phyloP scores from a whole-genome alignment of 345 rosid genomes.

The Noccaea bulbosa region DNA sequence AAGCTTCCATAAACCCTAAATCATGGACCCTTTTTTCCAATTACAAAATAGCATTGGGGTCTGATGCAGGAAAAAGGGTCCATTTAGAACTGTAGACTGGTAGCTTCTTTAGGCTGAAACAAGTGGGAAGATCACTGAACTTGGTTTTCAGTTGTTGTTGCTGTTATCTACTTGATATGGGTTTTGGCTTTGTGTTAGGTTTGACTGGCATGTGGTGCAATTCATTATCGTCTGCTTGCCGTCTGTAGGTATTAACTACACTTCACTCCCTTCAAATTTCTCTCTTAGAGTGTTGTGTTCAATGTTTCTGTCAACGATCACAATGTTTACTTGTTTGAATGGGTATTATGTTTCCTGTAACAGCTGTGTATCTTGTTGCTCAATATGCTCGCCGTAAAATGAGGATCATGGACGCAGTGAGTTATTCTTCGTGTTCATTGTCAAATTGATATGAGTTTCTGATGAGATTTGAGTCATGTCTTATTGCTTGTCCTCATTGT shows the following conservation, averaged over 20 bases:
- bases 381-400: constrained; percentile 82
- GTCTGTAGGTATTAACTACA: constrained; percentile 63
- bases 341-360: constrained; percentile 34
- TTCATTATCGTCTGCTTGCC: constrained; percentile 94
- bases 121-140: not conserved
- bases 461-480: not conserved
- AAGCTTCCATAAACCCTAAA: constrained; percentile 6
- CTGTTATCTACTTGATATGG: constrained; percentile 6
- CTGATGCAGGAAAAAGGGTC: not conserved
- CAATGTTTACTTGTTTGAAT: constrained; percentile 23
- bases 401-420: constrained; percentile 87
- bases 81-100: not conserved
- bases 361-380: constrained; percentile 91
- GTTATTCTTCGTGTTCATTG: not conserved
- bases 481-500: not conserved
- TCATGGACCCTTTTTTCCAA: not conserved
- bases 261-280: not conserved
- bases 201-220: constrained; percentile 94
- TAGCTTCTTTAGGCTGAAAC: constrained; percentile 20
- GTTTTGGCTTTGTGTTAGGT: constrained; percentile 54
- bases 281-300: constrained; percentile 29
- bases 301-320: not conserved
- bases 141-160: constrained; percentile 4
- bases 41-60: not conserved
- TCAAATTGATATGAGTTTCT: not conserved